Base-by-base conservation (phyloP, 352 stramenopile species). In the Globisporangium spiculum region DNA sequence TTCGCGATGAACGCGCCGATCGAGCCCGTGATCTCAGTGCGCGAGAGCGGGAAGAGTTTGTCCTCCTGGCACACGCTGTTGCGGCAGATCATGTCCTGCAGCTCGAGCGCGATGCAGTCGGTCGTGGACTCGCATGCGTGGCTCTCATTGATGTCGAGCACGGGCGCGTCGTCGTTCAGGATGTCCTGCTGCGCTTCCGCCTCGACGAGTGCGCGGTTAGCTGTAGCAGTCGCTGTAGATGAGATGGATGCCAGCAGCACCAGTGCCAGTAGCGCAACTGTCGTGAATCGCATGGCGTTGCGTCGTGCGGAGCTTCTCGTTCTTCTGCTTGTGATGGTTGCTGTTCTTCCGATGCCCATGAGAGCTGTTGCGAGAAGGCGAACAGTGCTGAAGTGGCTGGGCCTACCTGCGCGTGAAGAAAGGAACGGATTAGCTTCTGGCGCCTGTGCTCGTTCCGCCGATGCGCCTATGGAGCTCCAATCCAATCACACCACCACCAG, bases 1-100 rank as follows among this genome's bases (percentile, higher is more conserved):
- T 73, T 85, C 61, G 80, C 79, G 9, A 91, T 36, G 63, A 94
- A 91, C 14, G 83, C 86, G 34, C 80, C 78, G 36, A 92, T 78
- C 9, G 83, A 92, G 44, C 86, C 86, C 24, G 64, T 54, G 58
- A 93, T 77, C 58, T 93, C 86, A 9, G 71, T 72, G 10, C 64
- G 38, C 0, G 80, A 80, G 46, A 93, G 70, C 38, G 86, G 84
- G 60, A 92, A 93, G 59, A 93, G 73, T 41, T 65, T 73, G 65
- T 84, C 67, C 7, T 87, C 71, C 12, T 81, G 68, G 64, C 86
- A 93, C 10, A 84, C 63, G 66, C 79, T 72, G 9, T 71, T 71
- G 58, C 77, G 77, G 60, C 86, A 93, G 1, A 84, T 78, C 38
- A 61, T 71, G 65, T 75, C 66, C 18, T 72, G 27, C 3, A 87